Conservation (phyloP, 208 protist genomes). For the Crithidia mellificae region DNA sequence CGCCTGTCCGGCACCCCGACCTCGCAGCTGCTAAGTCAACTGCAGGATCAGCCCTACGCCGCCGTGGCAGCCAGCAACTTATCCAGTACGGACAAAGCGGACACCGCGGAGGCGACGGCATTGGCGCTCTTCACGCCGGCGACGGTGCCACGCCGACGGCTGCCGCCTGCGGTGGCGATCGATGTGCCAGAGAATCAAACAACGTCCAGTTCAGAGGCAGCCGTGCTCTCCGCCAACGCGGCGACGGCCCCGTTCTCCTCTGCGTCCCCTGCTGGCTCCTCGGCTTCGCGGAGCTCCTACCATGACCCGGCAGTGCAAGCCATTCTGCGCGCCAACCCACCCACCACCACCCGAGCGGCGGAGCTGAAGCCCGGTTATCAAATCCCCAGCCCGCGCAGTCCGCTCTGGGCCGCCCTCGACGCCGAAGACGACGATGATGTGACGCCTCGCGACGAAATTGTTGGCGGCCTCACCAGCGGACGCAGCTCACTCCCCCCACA, state of each 20-base stretch:
- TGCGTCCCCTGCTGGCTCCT: slow-evolving; percentile 2
- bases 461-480: neutral
- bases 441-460: slow-evolving; percentile 10
- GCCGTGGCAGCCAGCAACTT: no score
- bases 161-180: neutral
- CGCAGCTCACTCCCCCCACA: neutral
- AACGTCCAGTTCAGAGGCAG: neutral
- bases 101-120: neutral
- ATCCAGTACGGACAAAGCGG: neutral
- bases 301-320: slow-evolving; percentile 40
- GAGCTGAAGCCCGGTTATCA: slow-evolving; percentile 44
- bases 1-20: slow-evolving; percentile 25
- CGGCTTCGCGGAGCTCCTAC: slow-evolving; percentile 24
- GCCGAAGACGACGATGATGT: slow-evolving; percentile 8
- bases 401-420: slow-evolving; percentile 57
- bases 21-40: slow-evolving; percentile 31
- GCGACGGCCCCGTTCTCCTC: no score
- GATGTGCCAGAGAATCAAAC: neutral
- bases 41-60: slow-evolving; percentile 19
- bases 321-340: slow-evolving; percentile 45
- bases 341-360: slow-evolving; percentile 59
- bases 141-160: slow-evolving; percentile 29
- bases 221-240: neutral
- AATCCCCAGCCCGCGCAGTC: slow-evolving; percentile 57
- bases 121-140: slow-evolving; percentile 27